Conservation (phyloP, 2,329 filamentous ascomycete species). For the Biscogniauxia mediterranea region DNA sequence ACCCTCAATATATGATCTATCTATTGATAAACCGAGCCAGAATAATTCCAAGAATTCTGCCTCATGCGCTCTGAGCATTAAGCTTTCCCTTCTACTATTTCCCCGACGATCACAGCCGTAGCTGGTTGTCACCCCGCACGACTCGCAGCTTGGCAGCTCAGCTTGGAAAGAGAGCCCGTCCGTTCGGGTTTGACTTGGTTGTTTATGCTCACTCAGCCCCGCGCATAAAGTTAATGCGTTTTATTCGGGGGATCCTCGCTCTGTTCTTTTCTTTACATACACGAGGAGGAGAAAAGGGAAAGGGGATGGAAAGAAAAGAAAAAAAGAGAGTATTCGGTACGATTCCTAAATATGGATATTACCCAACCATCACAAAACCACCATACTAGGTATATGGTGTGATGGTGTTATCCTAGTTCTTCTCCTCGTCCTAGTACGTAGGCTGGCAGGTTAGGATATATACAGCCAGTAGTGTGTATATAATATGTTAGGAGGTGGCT, state of each 20-base stretch:
- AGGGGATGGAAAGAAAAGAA: constrained; percentile 18
- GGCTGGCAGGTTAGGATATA: not conserved
- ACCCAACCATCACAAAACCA: constrained; percentile 1
- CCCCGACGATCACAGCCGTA: not conserved
- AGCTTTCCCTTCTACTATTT: not conserved
- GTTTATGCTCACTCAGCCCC: not conserved
- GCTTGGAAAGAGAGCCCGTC: not conserved
- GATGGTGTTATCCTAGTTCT: too few species aligned
- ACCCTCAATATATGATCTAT: not conserved
- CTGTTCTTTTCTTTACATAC: constrained; percentile 1
- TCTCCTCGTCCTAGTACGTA: not conserved
- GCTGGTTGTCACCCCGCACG: not conserved
- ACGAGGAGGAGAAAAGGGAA: constrained; percentile 17
- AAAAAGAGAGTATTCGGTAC: constrained; percentile 1
- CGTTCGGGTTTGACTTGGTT: not conserved
- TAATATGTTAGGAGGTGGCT: not conserved
- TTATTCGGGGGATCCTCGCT: not conserved
- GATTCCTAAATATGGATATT: not conserved
- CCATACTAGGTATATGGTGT: too few species aligned
- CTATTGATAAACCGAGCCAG: not conserved
- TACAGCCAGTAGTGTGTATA: not conserved
- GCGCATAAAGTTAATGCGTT: not conserved
- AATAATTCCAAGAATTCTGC: not conserved
- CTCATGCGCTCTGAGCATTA: not conserved
- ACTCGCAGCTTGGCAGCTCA: not conserved